Conservation (phyloP, 805 yeast species). For the Maudiozyma bulderi region DNA sequence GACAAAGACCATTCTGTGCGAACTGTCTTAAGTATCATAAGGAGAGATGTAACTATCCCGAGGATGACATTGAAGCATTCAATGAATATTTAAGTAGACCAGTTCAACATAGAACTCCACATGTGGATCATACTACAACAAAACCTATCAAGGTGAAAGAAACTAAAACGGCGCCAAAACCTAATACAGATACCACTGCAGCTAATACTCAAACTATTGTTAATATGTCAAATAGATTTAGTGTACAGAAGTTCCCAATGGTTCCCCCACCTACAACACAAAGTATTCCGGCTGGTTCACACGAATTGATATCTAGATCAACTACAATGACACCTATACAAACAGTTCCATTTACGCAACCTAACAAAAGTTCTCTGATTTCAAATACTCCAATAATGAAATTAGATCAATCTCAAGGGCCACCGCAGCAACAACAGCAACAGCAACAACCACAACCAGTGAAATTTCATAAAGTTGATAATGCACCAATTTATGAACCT, state of each 20-base stretch:
- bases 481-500: background rate
- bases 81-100: background rate
- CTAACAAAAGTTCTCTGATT: background rate
- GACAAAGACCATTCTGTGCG: slow-evolving; percentile 37
- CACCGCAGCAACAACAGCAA: background rate
- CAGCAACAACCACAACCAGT: too few relatives aligned
- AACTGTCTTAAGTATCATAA: slow-evolving; percentile 26
- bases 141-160: background rate
- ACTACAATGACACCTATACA: background rate
- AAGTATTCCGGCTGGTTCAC: background rate
- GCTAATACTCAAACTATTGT: background rate
- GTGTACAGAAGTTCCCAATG: background rate
- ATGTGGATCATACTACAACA: background rate
- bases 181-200: too few relatives aligned
- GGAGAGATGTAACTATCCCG: slow-evolving; percentile 19
- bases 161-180: too few relatives aligned
- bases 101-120: background rate
- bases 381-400: too few relatives aligned
- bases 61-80: slow-evolving; percentile 8
- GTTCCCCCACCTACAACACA: background rate
- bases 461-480: background rate
- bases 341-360: background rate
- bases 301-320: background rate
- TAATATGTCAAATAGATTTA: background rate
- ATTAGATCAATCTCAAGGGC: too few relatives aligned